Conservation (phyloP, 1,284 basidiomycete genomes). For the Spongiforma sp. region DNA sequence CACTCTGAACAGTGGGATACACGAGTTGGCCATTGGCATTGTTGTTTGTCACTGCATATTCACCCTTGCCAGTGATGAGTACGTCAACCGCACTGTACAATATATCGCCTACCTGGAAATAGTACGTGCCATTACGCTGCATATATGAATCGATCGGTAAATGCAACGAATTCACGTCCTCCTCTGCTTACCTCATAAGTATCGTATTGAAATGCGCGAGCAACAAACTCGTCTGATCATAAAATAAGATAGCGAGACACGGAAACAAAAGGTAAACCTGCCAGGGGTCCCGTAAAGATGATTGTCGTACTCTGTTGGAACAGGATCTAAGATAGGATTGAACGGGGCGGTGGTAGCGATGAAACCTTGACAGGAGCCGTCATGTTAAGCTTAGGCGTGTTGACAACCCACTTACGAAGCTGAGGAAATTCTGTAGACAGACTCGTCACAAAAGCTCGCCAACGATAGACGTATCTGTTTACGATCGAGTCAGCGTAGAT, state of each 20-base stretch:
- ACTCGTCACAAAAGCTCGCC: constrained; percentile 59
- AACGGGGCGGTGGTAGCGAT: constrained; percentile 60
- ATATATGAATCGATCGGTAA: background rate
- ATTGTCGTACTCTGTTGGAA: constrained; percentile 62
- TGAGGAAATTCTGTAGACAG: constrained; percentile 64
- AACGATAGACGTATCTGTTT: constrained; percentile 62
- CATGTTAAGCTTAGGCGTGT: constrained; percentile 8
- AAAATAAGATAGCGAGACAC: background rate
- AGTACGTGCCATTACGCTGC: constrained; percentile 56
- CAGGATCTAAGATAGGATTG: constrained; percentile 55
- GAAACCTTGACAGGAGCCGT: constrained; percentile 48
- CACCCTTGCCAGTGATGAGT: constrained; percentile 45
- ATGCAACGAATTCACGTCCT: background rate
- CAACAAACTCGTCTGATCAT: constrained; percentile 57
- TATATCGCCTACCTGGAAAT: constrained; percentile 49
- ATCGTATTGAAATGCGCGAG: constrained; percentile 70
- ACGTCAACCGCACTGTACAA: background rate
- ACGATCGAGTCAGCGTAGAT: background rate
- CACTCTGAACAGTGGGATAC: constrained; percentile 60
- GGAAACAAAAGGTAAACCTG: background rate
- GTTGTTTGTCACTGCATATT: constrained; percentile 66
- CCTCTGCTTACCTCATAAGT: constrained; percentile 45
- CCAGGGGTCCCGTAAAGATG: constrained; percentile 69
- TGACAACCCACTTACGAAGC: constrained; percentile 48
- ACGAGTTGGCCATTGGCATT: constrained; percentile 58